phyloP scores from a whole-genome alignment of 768 basidiomycete genomes.

The Mycena alexandri region DNA sequence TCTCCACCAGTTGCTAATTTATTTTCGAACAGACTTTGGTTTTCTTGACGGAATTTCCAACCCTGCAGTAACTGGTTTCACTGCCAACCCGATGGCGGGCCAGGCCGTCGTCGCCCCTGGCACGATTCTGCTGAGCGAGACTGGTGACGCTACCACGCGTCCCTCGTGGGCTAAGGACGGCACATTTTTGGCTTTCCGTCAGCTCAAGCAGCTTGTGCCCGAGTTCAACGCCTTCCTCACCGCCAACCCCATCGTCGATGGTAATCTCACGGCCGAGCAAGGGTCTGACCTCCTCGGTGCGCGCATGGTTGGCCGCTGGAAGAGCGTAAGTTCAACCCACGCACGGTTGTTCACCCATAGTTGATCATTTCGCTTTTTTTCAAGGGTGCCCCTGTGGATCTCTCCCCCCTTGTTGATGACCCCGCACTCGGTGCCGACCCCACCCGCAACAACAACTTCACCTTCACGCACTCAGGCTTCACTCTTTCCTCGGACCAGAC shows the following conservation, averaged over 20 bases:
- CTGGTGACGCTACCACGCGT: slow-evolving; percentile 36
- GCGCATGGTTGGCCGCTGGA: slow-evolving; percentile 67
- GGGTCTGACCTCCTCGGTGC: slow-evolving; percentile 66
- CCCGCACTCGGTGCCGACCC: slow-evolving; percentile 28
- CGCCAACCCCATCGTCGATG: slow-evolving; percentile 53
- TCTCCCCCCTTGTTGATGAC: slow-evolving; percentile 23
- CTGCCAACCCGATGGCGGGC: slow-evolving; percentile 26
- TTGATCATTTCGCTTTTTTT: not conserved
- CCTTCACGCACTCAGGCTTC: not conserved
- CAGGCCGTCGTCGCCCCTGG: slow-evolving; percentile 35
- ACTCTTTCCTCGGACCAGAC: slow-evolving; percentile 17
- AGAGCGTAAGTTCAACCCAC: slow-evolving; percentile 53
- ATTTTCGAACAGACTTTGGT: slow-evolving; percentile 36
- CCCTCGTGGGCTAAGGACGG: slow-evolving; percentile 46
- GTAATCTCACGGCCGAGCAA: slow-evolving; percentile 51
- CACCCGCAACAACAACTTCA: slow-evolving; percentile 31
- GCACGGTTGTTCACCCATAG: not conserved
- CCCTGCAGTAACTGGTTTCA: slow-evolving; percentile 35
- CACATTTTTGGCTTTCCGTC: slow-evolving; percentile 47
- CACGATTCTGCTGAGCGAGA: slow-evolving; percentile 42
- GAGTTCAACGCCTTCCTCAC: slow-evolving; percentile 59
- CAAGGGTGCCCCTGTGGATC: slow-evolving; percentile 28
- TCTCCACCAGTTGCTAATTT: slow-evolving; percentile 31
- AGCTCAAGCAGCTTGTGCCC: slow-evolving; percentile 40
- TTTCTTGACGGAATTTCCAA: slow-evolving; percentile 33